phyloP scores from a whole-genome alignment of 108 stramenopile genomes.

The Pseudonitzschia delicatissima region DNA sequence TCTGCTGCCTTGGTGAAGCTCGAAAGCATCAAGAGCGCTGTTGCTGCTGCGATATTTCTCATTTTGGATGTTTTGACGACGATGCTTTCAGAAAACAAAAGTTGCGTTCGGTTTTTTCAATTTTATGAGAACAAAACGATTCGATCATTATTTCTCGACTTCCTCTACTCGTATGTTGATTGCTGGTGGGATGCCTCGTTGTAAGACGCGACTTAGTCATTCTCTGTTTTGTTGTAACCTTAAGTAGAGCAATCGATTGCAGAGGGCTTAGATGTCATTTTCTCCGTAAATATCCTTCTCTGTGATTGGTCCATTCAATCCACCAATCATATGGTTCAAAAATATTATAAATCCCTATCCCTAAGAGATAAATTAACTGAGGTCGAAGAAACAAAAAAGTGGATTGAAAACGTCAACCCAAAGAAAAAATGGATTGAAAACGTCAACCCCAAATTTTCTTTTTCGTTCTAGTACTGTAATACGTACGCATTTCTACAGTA shows the following conservation, averaged over 20 bases:
- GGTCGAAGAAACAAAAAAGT: not conserved
- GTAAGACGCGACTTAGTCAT: no score
- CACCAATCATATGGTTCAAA: not conserved
- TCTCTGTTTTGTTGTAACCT: no score
- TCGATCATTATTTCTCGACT: no score
- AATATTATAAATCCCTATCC: not conserved
- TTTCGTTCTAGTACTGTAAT: no score
- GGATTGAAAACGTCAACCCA: not conserved
- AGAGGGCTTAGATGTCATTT: constrained; percentile 47
- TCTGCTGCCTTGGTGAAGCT: not conserved
- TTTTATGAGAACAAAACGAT: not conserved
- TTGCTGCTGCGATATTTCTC: not conserved
- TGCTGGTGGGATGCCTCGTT: no score
- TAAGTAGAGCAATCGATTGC: not conserved
- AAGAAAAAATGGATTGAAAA: not conserved
- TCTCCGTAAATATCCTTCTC: constrained; percentile 43
- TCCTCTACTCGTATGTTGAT: no score
- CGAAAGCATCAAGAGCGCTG: not conserved
- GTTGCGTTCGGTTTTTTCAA: not conserved
- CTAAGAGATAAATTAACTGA: no score
- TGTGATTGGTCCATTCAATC: constrained; percentile 37
- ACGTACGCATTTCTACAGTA: not conserved
- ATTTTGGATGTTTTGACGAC: not conserved
- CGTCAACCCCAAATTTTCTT: no score
- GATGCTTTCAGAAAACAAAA: not conserved